Evolutionary conservation across 495 filamentous ascomycete genomes (phyloP).

Genomic region (Penicillium ochrochloron): DNA sequence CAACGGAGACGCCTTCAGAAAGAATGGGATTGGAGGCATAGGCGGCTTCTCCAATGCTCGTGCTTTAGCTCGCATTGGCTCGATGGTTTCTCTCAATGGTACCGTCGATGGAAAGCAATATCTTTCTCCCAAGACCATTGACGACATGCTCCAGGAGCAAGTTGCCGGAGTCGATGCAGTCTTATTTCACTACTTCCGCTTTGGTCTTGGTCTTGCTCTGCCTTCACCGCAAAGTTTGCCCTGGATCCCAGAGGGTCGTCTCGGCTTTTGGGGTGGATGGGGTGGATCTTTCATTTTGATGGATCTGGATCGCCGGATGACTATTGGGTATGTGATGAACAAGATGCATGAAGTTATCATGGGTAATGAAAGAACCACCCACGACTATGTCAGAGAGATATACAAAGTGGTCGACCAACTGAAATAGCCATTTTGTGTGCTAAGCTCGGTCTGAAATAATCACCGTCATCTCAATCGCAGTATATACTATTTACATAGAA

Average conservation of each 20-base stretch:
- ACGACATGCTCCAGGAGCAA: conserved; percentile 45
- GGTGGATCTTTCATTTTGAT: conserved; percentile 49
- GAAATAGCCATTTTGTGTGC: not conserved
- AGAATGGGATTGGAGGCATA: conserved; percentile 31
- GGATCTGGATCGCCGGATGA: conserved; percentile 46
- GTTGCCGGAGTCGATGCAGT: conserved; percentile 40
- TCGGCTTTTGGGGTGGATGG: conserved; percentile 51
- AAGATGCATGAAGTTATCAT: conserved; percentile 37
- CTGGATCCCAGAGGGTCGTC: conserved; percentile 36
- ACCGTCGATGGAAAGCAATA: conserved; percentile 36
- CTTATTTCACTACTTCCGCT: conserved; percentile 28
- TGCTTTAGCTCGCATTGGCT: conserved; percentile 35
- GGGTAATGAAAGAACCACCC: conserved; percentile 35
- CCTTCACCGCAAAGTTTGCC: conserved; percentile 17
- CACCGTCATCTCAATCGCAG: not conserved
- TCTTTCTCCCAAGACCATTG: conserved; percentile 37
- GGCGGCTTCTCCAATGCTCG: conserved; percentile 45
- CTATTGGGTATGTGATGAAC: conserved; percentile 52
- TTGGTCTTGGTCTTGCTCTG: conserved; percentile 45
- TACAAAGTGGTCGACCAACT: conserved; percentile 36
- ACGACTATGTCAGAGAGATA: conserved; percentile 40
- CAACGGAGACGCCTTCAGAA: conserved; percentile 28
- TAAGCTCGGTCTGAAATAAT: not conserved
- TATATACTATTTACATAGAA: not conserved
- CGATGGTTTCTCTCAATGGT: conserved; percentile 37